phyloP scores from a whole-genome alignment of 2,329 filamentous ascomycete species.

The Penicillium sp. region DNA sequence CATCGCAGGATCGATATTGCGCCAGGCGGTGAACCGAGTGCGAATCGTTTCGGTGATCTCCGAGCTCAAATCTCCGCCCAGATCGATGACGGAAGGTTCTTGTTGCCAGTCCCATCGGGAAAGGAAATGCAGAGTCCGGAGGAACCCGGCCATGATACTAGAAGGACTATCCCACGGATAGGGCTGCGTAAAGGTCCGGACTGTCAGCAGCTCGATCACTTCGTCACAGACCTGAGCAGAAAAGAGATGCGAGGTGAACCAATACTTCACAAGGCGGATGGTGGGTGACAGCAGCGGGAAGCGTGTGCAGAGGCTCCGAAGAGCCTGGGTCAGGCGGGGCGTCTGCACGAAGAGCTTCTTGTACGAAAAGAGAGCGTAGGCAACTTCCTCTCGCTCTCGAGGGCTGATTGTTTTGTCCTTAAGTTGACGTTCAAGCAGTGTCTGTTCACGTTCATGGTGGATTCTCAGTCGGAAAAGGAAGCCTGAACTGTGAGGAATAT shows the following conservation, averaged over 20 bases:
- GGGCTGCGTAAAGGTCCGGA: slow-evolving; percentile 74
- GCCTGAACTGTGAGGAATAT: slow-evolving; percentile 70
- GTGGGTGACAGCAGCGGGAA: slow-evolving; percentile 76
- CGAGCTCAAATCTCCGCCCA: slow-evolving; percentile 60
- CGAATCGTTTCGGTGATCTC: slow-evolving; percentile 62
- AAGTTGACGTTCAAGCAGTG: slow-evolving; percentile 72
- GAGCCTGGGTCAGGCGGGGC: slow-evolving; percentile 76
- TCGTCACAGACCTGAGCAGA: slow-evolving; percentile 72
- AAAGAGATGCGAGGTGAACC: slow-evolving; percentile 84
- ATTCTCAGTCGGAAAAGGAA: slow-evolving; percentile 81
- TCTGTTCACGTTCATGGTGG: slow-evolving; percentile 82
- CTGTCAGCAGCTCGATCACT: slow-evolving; percentile 77
- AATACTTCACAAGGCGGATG: slow-evolving; percentile 81
- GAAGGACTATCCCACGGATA: slow-evolving; percentile 78
- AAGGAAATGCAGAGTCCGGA: slow-evolving; percentile 75
- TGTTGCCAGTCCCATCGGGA: slow-evolving; percentile 89
- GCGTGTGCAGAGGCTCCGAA: slow-evolving; percentile 76
- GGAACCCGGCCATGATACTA: slow-evolving; percentile 73
- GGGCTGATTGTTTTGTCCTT: slow-evolving; percentile 70
- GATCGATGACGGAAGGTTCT: slow-evolving; percentile 77
- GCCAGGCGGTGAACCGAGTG: slow-evolving; percentile 76
- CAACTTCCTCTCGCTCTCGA: slow-evolving; percentile 65
- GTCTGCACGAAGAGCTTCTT: slow-evolving; percentile 69
- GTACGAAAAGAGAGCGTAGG: slow-evolving; percentile 66
- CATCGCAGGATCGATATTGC: slow-evolving; percentile 84